These are phyloP conservation scores for Penicillium sp. DNA, from an alignment of 2,329 filamentous ascomycete species.

Conservation along the genomic window DNA sequence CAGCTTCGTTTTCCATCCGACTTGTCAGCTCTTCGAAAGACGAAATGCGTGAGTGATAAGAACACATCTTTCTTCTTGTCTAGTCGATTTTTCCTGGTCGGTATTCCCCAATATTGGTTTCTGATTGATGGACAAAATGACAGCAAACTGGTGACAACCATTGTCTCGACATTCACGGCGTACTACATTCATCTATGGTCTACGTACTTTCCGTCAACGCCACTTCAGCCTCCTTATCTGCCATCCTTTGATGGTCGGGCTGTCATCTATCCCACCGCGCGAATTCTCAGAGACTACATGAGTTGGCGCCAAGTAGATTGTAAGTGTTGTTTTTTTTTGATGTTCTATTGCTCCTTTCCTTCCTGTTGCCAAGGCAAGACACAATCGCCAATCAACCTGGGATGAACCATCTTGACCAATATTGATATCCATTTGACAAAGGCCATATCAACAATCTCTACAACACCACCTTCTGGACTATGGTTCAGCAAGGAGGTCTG, in stretches of 20 bases:
- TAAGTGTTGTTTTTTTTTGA: slow-evolving; percentile 40
- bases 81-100: not conserved
- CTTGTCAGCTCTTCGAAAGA: slow-evolving; percentile 75
- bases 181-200: slow-evolving; percentile 83
- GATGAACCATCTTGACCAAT: not conserved
- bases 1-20: slow-evolving; percentile 85
- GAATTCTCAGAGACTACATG: slow-evolving; percentile 87
- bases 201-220: slow-evolving; percentile 63
- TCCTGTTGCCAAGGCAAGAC: too few species aligned
- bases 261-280: slow-evolving; percentile 76
- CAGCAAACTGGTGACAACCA: slow-evolving; percentile 84
- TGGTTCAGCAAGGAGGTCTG: slow-evolving; percentile 73
- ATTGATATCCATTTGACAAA: slow-evolving; percentile 28
- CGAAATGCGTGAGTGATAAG: slow-evolving; percentile 58
- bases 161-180: slow-evolving; percentile 88
- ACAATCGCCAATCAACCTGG: too few species aligned
- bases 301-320: slow-evolving; percentile 97
- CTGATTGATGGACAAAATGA: not conserved
- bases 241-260: slow-evolving; percentile 91
- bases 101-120: not conserved
- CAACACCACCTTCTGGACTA: slow-evolving; percentile 91
- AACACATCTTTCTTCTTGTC: not conserved
- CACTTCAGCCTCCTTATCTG: slow-evolving; percentile 61
- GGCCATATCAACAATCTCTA: slow-evolving; percentile 98
- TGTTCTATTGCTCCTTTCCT: too few species aligned